Evolutionary conservation across 139 green algal species (phyloP).

Genomic region (Spirogloea muscicola): DNA sequence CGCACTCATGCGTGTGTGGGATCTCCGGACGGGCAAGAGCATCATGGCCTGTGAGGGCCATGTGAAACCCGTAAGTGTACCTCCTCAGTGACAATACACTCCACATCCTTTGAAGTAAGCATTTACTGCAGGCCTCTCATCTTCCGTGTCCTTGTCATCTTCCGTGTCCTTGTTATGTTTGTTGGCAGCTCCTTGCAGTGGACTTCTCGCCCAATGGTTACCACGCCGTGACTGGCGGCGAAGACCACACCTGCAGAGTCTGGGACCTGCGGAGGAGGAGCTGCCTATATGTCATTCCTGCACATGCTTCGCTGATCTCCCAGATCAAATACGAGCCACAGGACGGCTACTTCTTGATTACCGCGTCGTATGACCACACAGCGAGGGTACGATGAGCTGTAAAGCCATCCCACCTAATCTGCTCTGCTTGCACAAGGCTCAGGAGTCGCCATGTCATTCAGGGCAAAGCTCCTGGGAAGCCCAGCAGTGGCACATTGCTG

Average conservation of each 20-base stretch:
- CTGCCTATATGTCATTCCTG: constrained; percentile 70
- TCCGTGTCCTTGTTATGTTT: not conserved
- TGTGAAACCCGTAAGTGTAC: constrained; percentile 60
- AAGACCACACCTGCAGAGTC: constrained; percentile 75
- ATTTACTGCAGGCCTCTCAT: too few species aligned
- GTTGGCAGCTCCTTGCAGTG: constrained; percentile 65
- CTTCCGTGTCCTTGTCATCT: too few species aligned
- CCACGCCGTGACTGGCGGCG: constrained; percentile 60
- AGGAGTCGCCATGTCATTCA: too few species aligned
- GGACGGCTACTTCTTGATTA: constrained; percentile 67
- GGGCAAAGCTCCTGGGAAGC: too few species aligned
- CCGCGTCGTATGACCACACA: constrained; percentile 45
- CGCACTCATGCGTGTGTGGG: constrained; percentile 74
- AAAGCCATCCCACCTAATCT: too few species aligned
- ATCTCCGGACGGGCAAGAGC: constrained; percentile 79
- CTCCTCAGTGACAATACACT: too few species aligned
- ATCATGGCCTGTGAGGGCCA: constrained; percentile 82
- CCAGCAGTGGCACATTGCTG: too few species aligned
- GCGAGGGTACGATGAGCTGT: too few species aligned
- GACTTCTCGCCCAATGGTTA: constrained; percentile 88
- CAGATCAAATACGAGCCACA: constrained; percentile 64
- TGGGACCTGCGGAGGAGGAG: constrained; percentile 83
- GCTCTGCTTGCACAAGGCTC: too few species aligned
- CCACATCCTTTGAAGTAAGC: too few species aligned
- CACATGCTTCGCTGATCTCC: constrained; percentile 47